Percentiles rank a stretch among this genome's conserved stretches.
phyloP scores from a whole-genome alignment of 257 asterid species.

The Solanum sejunctum region DNA sequence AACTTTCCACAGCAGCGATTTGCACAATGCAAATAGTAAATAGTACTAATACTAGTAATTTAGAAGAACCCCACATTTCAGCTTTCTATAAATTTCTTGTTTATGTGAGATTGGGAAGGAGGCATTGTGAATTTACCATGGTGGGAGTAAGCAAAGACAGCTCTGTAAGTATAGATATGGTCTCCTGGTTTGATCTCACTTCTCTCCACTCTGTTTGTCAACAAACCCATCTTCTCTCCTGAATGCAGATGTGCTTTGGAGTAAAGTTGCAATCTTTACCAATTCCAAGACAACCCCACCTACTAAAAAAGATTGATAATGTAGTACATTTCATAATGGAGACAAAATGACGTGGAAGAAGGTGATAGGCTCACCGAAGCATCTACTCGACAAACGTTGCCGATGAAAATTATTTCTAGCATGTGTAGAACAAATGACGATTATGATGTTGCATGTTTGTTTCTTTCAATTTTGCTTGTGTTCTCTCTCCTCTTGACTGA shows the following conservation, averaged over 20 bases:
- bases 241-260: background rate
- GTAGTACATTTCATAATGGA: background rate
- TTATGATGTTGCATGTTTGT: background rate
- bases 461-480: background rate
- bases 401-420: background rate
- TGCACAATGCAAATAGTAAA: background rate
- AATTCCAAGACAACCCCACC: background rate
- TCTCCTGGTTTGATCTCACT: constrained; percentile 65
- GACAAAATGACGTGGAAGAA: constrained; percentile 6
- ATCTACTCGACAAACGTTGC: constrained; percentile 12
- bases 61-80: constrained; percentile 1
- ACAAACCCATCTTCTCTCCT: constrained; percentile 50
- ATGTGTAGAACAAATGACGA: background rate
- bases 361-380: constrained; percentile 12
- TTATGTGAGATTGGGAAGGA: background rate
- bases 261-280: background rate
- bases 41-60: background rate
- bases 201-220: constrained; percentile 62
- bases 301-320: background rate
- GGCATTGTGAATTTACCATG: constrained; percentile 35
- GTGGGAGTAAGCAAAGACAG: constrained; percentile 65
- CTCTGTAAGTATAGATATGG: constrained; percentile 83
- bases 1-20: background rate
- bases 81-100: background rate
- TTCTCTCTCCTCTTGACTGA: background rate